Evolutionary conservation across 2,329 filamentous ascomycete genomes (phyloP), one percentile per base, ranked within the genome.

Genomic region (Lasiodiplodia sp.): DNA sequence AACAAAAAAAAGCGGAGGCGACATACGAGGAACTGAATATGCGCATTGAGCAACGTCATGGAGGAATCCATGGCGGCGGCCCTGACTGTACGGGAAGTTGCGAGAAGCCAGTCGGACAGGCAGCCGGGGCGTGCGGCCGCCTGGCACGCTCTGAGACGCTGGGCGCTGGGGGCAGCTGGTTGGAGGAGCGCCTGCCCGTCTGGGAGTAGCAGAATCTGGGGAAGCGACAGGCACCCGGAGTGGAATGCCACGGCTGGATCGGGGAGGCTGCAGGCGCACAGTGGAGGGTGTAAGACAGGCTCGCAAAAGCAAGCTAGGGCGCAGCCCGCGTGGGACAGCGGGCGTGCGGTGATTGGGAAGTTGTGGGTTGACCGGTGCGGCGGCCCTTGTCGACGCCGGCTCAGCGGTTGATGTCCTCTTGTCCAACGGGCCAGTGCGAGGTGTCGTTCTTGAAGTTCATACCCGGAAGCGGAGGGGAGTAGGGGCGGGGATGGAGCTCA

Each of bases 1-100:
- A 67, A 55, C 69, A 51, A 70, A 57, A 67, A 67, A 66, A 62
- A 65, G 68, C 70, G 70, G 69, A 70, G 58, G 55, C 66, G 25
- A 79, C 82, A 67, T 78, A 85, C 83, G 71, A 85, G 73, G 69
- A 85, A 84, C 67, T 82, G 81, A 64, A 85, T 83, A 70, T 83
- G 80, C 53, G 83, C 81, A 74, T 80, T 84, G 68, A 85, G 75
- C 69, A 85, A 72, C 44, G 80, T 82, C 74, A 80, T 77, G 56
- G 83, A 85, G 37, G 78, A 76, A 66, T 82, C 80, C 80, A 82
- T 82, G 73, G 76, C 55, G 47, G 28, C 38, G 40, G 21, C 28
- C 18, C 14, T 28, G 53, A 57, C 23, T 21, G 31, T 44, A 14
- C 37, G 51, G 47, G 66, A 40, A 60, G 66, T 31, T 25, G 40